A percentile compares a stretch with the other conserved stretches of the same genome.
phyloP scores from a whole-genome alignment of 441 rosid species.

The Breynia disticha region DNA sequence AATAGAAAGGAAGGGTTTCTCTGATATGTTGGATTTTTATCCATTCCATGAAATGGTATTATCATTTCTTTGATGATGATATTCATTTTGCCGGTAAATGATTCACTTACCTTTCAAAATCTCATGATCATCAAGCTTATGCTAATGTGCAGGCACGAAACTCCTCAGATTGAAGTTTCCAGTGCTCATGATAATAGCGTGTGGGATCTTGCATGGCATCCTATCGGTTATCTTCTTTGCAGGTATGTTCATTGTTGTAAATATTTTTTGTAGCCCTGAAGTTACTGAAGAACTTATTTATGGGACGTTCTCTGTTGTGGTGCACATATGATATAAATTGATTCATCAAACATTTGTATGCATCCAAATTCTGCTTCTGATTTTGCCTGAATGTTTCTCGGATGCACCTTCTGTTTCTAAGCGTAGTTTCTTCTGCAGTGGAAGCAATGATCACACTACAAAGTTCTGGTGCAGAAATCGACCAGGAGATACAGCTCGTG shows the following conservation, averaged over 20 bases:
- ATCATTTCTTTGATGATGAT: neutral
- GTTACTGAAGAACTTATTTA: too few species aligned
- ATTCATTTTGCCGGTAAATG: too few species aligned
- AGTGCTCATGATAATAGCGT: slow-evolving; percentile 90
- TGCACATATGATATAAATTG: neutral
- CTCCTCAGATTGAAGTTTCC: slow-evolving; percentile 78
- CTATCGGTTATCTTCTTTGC: slow-evolving; percentile 95
- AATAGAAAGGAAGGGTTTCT: too few species aligned
- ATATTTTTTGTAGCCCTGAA: neutral
- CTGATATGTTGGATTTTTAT: too few species aligned
- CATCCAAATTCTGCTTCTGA: too few species aligned
- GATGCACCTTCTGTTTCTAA: slow-evolving; percentile 8
- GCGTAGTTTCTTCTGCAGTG: slow-evolving; percentile 51
- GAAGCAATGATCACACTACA: slow-evolving; percentile 91
- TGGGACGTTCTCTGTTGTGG: neutral
- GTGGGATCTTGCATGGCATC: slow-evolving; percentile 99
- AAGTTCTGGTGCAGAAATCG: slow-evolving; percentile 99
- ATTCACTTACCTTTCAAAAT: too few species aligned
- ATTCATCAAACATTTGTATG: too few species aligned
- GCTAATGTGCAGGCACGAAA: slow-evolving; percentile 64
- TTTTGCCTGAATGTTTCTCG: too few species aligned
- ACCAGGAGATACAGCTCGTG: slow-evolving; percentile 88
- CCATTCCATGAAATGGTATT: too few species aligned
- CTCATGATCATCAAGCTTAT: neutral
- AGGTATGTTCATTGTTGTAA: slow-evolving; percentile 36